Evolutionary conservation across 176 grass and related monocot species (phyloP).

Genomic region (Aegilops umbellulata): DNA sequence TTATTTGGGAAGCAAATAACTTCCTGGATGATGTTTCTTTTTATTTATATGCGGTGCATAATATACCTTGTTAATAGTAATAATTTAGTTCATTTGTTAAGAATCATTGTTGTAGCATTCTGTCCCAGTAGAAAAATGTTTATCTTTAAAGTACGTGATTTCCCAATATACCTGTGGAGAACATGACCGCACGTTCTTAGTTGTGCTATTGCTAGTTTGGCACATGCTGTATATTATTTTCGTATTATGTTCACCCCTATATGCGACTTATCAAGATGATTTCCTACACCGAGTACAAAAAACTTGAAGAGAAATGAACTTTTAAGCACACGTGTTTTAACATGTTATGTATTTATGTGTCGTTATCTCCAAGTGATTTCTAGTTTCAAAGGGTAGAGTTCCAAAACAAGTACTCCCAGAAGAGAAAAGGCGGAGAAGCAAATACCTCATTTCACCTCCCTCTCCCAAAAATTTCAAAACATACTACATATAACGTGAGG

Average conservation of each 20-base stretch:
- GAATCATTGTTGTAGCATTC: background rate
- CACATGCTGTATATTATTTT: background rate
- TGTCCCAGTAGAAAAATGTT: background rate
- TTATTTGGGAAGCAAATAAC: background rate
- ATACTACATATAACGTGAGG: conserved; percentile 27
- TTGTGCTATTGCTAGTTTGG: background rate
- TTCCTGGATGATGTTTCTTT: background rate
- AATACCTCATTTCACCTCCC: conserved; percentile 39
- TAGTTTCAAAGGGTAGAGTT: conserved; percentile 33
- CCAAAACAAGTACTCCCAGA: conserved; percentile 32
- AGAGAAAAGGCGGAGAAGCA: conserved; percentile 26
- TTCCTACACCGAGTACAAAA: background rate
- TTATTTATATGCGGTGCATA: background rate
- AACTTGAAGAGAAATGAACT: background rate
- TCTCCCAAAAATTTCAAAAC: conserved; percentile 17
- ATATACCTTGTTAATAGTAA: background rate
- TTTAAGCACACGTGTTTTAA: background rate
- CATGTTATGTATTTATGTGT: background rate
- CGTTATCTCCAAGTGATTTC: background rate
- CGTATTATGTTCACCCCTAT: background rate
- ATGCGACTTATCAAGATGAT: background rate
- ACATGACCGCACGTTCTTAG: background rate
- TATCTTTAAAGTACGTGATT: background rate
- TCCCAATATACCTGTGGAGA: background rate
- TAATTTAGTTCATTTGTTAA: background rate